A percentile compares a stretch with the other conserved stretches of the same genome.
phyloP scores from a whole-genome alignment of 345 rosid genomes.

The Melaleuca alternifolia region DNA sequence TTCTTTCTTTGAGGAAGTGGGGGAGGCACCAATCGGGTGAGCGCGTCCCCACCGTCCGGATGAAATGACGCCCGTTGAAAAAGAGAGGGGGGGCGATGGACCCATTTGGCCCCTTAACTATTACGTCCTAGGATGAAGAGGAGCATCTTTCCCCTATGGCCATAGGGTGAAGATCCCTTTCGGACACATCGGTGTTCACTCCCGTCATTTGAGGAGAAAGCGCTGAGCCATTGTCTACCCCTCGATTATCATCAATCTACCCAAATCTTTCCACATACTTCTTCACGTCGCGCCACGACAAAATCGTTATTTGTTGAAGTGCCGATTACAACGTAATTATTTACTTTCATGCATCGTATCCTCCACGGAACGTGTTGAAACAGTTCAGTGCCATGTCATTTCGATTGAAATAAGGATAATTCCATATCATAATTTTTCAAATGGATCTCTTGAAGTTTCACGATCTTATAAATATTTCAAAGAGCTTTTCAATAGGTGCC shows the following conservation, averaged over 20 bases:
- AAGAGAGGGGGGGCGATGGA: background rate
- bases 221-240: background rate
- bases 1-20: background rate
- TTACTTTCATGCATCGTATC: background rate
- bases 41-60: background rate
- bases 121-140: background rate
- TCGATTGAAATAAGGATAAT: background rate
- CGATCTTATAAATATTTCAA: background rate
- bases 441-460: background rate
- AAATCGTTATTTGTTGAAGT: no score
- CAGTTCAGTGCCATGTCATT: background rate
- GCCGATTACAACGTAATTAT: background rate
- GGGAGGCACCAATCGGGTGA: background rate
- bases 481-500: background rate
- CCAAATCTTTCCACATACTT: background rate
- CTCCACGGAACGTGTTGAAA: background rate
- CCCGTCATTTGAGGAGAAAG: background rate
- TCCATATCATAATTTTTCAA: background rate
- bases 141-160: background rate
- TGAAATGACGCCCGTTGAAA: background rate
- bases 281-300: no score
- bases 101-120: background rate
- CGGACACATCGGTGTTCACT: background rate
- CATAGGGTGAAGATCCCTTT: background rate
- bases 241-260: background rate